Percentiles rank a stretch among this genome's conserved stretches.
phyloP scores from a whole-genome alignment of 2,329 filamentous ascomycete genomes.

The Phaeomoniella chlamydospora region DNA sequence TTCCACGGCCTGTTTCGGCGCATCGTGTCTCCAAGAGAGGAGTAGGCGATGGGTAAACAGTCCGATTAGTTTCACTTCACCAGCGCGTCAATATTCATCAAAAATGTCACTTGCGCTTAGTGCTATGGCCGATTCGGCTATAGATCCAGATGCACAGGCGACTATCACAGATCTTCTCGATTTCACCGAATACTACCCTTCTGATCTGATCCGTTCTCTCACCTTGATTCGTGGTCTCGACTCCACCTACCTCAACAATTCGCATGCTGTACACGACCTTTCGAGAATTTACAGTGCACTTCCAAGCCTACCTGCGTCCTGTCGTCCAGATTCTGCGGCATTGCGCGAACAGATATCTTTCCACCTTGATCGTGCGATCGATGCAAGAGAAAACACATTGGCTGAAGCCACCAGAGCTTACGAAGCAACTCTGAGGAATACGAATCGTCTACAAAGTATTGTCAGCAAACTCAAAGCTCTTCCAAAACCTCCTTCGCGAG shows the following conservation, averaged over 20 bases:
- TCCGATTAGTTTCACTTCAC: no score
- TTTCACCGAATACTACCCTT: slow-evolving; percentile 55
- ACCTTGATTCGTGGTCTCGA: slow-evolving; percentile 41
- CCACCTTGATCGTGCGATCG: slow-evolving; percentile 38
- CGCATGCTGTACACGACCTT: slow-evolving; percentile 25
- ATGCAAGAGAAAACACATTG: slow-evolving; percentile 39
- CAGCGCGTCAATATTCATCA: no score
- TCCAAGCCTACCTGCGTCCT: slow-evolving; percentile 31
- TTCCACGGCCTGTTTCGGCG: no score
- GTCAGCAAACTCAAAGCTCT: slow-evolving; percentile 47
- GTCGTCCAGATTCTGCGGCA: slow-evolving; percentile 34
- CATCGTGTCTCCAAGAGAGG: no score
- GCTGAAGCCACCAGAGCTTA: slow-evolving; percentile 42
- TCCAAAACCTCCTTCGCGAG: slow-evolving; percentile 44
- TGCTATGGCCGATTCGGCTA: slow-evolving; percentile 24
- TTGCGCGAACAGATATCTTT: slow-evolving; percentile 43
- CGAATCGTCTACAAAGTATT: slow-evolving; percentile 42
- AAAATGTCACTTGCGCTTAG: background rate
- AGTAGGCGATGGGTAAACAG: no score
- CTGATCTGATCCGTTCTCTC: slow-evolving; percentile 48
- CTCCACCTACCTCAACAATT: slow-evolving; percentile 25
- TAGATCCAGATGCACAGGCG: slow-evolving; percentile 50
- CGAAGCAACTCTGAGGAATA: slow-evolving; percentile 43
- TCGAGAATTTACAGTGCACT: slow-evolving; percentile 30
- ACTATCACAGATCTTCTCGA: slow-evolving; percentile 55